Base-by-base conservation (phyloP, 192 early-diverging fungal genomes). In the Umbelopsis vinacea region DNA sequence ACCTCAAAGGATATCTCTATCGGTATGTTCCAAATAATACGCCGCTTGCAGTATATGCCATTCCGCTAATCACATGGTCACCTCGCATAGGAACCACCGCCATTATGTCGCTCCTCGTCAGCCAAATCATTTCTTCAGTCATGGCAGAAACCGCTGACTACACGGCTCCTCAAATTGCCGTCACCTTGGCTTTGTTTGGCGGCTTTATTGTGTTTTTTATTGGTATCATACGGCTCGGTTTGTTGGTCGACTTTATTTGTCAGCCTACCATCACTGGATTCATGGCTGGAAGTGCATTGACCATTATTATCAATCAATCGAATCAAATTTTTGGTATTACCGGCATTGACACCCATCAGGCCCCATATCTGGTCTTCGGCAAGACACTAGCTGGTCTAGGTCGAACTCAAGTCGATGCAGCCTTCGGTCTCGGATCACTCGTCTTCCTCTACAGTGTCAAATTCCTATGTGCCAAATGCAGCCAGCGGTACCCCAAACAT, bases 171-270 rank as follows among this genome's bases (percentile, higher is more conserved):
- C 52, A 79, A 63, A 89, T 88, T 55, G 84, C 87, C 15, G 75
- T 85, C 40, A 83, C 87, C 24, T 57, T 95, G 37, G 84, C 92
- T 24, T 82, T 96, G 29, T 81, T 96, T 54, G 82, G 89, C 24
- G 96, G 96, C 22, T 74, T 92, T 22, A 81, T 95, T 24, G 76
- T 91, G 17, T 80, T 89, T 15, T 79, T 84, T 47, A 70, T 98
- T 37, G 96, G 95, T 23, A 68, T 96, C 11, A 74, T 96, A 19
- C 90, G 93, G 7, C 82, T 98, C 15, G 96, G 96, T 7, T 85
- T 94, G 57, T 79, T 96, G 35, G 90, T 96, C 46, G 92, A 96
- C 72, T 96, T 96, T 72, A 93, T 98, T 73, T 89, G 92, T 29
- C 77, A 84, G 22, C 88, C 94, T 1, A 92, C 92, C 29, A 89